These are phyloP conservation scores for Pythium periplocum DNA, from an alignment of 352 stramenopile genomes.

Conservation along the genomic window DNA sequence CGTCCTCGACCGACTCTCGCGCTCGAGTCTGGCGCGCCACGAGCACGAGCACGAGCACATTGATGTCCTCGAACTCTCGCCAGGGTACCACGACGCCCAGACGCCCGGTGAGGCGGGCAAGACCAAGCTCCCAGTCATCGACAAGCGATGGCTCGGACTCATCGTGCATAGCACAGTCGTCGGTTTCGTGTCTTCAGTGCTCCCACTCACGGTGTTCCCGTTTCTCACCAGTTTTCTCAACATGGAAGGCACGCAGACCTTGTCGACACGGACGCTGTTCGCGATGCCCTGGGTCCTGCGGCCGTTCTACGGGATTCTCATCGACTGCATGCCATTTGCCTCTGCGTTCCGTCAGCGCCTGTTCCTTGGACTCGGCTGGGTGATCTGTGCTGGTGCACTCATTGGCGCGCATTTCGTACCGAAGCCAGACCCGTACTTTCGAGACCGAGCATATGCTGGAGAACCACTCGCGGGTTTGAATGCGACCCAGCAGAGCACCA, in stretches of 20 bases:
- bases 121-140: constrained; percentile 14
- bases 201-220: constrained; percentile 51
- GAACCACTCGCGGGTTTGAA: constrained; percentile 20
- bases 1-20: constrained; percentile 32
- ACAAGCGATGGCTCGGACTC: constrained; percentile 44
- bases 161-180: constrained; percentile 43
- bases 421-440: constrained; percentile 43
- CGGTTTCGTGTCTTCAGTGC: constrained; percentile 43
- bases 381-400: constrained; percentile 22
- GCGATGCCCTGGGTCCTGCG: constrained; percentile 49
- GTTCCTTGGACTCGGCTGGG: constrained; percentile 42
- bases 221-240: constrained; percentile 66
- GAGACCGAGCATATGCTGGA: constrained; percentile 22
- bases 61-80: background rate
- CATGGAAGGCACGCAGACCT: constrained; percentile 59
- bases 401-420: constrained; percentile 29
- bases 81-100: background rate
- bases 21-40: constrained; percentile 5
- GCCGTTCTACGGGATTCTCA: constrained; percentile 34
- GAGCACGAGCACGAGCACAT: constrained; percentile 5
- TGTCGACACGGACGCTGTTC: constrained; percentile 44
- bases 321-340: constrained; percentile 25
- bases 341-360: constrained; percentile 20
- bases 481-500: constrained; percentile 17
- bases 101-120: background rate